Conservation (phyloP, 805 yeast genomes). For the Teunomyces tritomae region DNA sequence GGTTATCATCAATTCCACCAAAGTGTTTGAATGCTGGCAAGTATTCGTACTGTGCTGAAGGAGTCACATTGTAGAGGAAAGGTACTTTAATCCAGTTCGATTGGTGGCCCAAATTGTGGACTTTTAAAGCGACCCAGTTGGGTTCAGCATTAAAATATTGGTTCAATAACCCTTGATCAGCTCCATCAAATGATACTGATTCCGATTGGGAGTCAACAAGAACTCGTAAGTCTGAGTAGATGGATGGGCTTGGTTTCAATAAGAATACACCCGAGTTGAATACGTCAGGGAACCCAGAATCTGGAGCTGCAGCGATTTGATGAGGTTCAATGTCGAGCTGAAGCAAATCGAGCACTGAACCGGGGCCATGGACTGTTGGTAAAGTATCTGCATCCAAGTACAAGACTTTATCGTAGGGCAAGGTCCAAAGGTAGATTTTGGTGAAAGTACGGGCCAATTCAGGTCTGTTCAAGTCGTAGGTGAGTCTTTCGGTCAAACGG, state of each 20-base stretch:
- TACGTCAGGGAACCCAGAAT: slow-evolving; percentile 89
- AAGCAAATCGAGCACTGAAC: slow-evolving; percentile 29
- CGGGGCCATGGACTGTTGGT: slow-evolving; percentile 30
- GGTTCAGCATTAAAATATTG: slow-evolving; percentile 57
- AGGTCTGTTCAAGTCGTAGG: slow-evolving; percentile 44
- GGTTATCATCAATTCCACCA: slow-evolving; percentile 5
- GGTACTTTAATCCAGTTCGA: slow-evolving; percentile 70
- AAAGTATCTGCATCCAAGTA: slow-evolving; percentile 68
- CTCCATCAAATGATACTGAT: slow-evolving; percentile 66
- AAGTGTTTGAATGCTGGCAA: slow-evolving; percentile 66
- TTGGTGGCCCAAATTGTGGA: slow-evolving; percentile 1
- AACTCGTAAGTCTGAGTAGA: slow-evolving; percentile 40
- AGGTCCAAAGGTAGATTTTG: slow-evolving; percentile 56
- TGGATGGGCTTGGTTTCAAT: slow-evolving; percentile 48
- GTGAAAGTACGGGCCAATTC: slow-evolving; percentile 53
- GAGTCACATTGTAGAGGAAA: slow-evolving; percentile 80
- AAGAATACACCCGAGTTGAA: slow-evolving; percentile 80
- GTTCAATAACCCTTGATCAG: slow-evolving; percentile 88
- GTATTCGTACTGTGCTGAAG: slow-evolving; percentile 61
- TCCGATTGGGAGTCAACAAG: slow-evolving; percentile 18
- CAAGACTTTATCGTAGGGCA: slow-evolving; percentile 45
- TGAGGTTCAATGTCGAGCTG: slow-evolving; percentile 19
- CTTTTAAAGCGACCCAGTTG: slow-evolving; percentile 33
- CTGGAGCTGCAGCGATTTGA: slow-evolving; percentile 60
- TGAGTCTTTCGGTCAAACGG: slow-evolving; percentile 23